Evolutionary conservation across 1,284 basidiomycete species (phyloP), one percentile per base, ranked within the genome.

Genomic region (Cutaneotrichosporon sp.): DNA sequence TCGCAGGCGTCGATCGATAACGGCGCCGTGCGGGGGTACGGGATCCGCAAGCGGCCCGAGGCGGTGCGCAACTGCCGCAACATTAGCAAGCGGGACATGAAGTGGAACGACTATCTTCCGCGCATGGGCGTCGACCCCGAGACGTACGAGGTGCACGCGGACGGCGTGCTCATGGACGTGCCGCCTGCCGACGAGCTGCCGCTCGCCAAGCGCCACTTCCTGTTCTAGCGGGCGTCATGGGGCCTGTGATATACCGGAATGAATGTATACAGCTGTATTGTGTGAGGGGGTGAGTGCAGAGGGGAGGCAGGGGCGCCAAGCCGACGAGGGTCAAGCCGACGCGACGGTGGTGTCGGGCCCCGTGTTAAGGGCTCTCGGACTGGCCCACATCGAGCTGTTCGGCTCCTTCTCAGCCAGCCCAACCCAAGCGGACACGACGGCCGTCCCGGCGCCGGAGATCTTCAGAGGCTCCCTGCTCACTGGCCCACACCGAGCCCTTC

Each of bases 71-170:
- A 84, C 14, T 98, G 95, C 72, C 83, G 94, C 33, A 80, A 78
- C 1, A 83, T 98, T 51, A 84, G 79, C 31, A 98, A 98, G 83
- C 84, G 84, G 71, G 88, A 95, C 75, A 95, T 98, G 92, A 98
- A 97, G 81, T 90, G 87, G 85, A 99, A 99, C 78, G 83, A 87
- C 62, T 80, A 83, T 55, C 87, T 87, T 66, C 97, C 95, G 2
- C 83, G 83, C 75, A 91, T 99, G 85, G 22, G 58, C 74, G 95
- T 99, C 47, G 92, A 99, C 76, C 91, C 97, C 0, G 95, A 99
- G 81, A 91, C 84, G 58, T 97, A 95, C 76, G 88, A 90, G 63
- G 93, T 97, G 8, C 81, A 80, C 13, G 92, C 91, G 7, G 90
- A 97, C 77, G 92, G 89, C 1, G 86, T 83, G 22, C 79, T 90